Conservation (phyloP, 768 basidiomycete genomes). For the Bullera alba region DNA sequence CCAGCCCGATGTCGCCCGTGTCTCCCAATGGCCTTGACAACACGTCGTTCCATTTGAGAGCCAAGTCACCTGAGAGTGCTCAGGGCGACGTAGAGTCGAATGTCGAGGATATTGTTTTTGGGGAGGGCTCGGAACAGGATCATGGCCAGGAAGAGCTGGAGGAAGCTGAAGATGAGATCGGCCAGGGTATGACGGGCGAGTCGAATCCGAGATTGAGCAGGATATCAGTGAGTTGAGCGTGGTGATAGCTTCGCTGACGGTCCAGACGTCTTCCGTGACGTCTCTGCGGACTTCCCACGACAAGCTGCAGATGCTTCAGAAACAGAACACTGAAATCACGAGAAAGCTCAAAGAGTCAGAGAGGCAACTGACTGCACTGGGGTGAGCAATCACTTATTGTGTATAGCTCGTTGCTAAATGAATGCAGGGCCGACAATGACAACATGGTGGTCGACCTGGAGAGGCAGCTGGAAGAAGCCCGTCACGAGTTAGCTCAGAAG, state of each 20-base stretch:
- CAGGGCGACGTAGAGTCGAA: conserved; percentile 16
- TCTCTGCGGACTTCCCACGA: conserved; percentile 65
- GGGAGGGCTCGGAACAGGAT: no score
- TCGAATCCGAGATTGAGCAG: conserved; percentile 25
- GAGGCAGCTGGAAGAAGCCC: conserved; percentile 65
- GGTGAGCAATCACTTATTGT: conserved; percentile 15
- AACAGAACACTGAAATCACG: conserved; percentile 66
- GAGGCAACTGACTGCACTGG: conserved; percentile 53
- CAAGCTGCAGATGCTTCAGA: conserved; percentile 63
- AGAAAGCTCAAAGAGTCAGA: conserved; percentile 71
- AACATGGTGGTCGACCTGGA: conserved; percentile 76
- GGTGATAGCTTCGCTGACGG: conserved; percentile 2
- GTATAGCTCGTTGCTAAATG: background rate
- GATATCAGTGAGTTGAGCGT: conserved; percentile 21
- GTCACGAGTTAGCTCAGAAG: conserved; percentile 66
- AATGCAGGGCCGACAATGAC: conserved; percentile 57
- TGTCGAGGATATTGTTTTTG: no score
- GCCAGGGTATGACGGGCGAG: conserved; percentile 5
- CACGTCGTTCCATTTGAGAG: conserved; percentile 27
- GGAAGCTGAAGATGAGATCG: conserved; percentile 16
- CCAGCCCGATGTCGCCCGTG: conserved; percentile 20
- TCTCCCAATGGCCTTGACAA: conserved; percentile 24
- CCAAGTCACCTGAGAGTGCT: conserved; percentile 28
- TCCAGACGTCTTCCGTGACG: conserved; percentile 53
- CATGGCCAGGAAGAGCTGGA: conserved; percentile 21